phyloP scores from a whole-genome alignment of 2,329 filamentous ascomycete genomes.

The Pseudopyricularia javanii region DNA sequence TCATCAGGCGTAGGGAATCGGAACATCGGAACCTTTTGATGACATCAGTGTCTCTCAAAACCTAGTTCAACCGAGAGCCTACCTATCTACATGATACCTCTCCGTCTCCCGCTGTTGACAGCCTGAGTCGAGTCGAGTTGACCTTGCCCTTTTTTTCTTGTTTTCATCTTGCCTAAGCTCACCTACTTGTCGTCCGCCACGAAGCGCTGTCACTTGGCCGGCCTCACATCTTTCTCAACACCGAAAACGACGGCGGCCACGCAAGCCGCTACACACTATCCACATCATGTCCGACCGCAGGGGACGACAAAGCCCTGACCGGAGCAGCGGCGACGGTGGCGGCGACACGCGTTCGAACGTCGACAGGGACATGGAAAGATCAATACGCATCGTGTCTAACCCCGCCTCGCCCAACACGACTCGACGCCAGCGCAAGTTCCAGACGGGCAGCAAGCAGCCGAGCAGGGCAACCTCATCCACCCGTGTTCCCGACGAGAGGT shows the following conservation, averaged over 20 bases:
- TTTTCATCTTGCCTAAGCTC: no score
- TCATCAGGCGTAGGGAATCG: no score
- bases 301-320: not conserved
- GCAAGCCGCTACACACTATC: not conserved
- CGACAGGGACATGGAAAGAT: not conserved
- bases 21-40: no score
- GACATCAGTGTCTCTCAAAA: no score
- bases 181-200: no score
- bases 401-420: not conserved
- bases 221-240: not conserved
- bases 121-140: no score
- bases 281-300: not conserved
- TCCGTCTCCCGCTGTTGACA: no score
- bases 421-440: not conserved
- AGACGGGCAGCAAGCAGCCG: not conserved
- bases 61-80: no score
- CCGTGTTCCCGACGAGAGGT: not conserved
- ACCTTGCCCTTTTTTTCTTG: no score
- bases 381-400: not conserved
- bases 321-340: not conserved
- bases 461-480: not conserved
- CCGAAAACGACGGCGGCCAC: not conserved
- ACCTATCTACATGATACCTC: no score
- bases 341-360: not conserved
- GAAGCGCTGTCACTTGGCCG: not conserved